These are phyloP conservation scores for Boletus reticuloceps DNA, from an alignment of 768 basidiomycete species.

Conservation along the genomic window DNA sequence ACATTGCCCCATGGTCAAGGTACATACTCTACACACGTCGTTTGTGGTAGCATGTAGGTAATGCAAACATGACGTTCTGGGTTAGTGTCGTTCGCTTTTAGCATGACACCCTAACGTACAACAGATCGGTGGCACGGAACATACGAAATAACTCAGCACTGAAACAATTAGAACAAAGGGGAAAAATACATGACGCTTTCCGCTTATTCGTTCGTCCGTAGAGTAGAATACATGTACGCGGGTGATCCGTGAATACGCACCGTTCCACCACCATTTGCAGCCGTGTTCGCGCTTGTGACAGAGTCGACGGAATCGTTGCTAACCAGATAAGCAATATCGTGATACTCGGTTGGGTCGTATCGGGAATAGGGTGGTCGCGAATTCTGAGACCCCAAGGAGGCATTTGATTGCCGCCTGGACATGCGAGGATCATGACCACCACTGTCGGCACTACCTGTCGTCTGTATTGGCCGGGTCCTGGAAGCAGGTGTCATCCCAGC, in stretches of 20 bases:
- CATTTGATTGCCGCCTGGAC: conserved; percentile 23
- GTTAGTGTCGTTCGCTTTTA: not conserved
- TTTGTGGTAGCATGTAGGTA: too few relatives aligned
- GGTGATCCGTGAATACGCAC: conserved; percentile 21
- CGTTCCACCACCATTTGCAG: conserved; percentile 21
- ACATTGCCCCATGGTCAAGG: too few relatives aligned
- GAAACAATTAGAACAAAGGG: too few relatives aligned
- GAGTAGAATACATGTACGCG: conserved; percentile 14
- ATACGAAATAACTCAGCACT: conserved; percentile 7
- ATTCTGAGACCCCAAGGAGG: conserved; percentile 20
- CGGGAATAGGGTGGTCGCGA: conserved; percentile 16
- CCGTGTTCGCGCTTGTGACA: conserved; percentile 24
- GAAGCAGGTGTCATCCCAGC: conserved; percentile 27
- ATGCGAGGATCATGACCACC: conserved; percentile 8
- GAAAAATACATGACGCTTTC: not conserved
- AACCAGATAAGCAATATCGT: conserved; percentile 24
- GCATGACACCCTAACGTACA: too few relatives aligned
- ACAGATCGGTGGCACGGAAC: not conserved
- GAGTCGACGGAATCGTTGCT: conserved; percentile 29
- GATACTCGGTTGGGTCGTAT: conserved; percentile 23
- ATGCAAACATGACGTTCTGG: too few relatives aligned
- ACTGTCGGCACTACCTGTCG: conserved; percentile 9
- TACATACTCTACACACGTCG: too few relatives aligned
- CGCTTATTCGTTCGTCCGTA: conserved; percentile 12
- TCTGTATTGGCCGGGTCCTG: conserved; percentile 11